These are phyloP conservation scores for Penicillium sp. DNA, from an alignment of 2,329 filamentous ascomycete species.

Conservation along the genomic window DNA sequence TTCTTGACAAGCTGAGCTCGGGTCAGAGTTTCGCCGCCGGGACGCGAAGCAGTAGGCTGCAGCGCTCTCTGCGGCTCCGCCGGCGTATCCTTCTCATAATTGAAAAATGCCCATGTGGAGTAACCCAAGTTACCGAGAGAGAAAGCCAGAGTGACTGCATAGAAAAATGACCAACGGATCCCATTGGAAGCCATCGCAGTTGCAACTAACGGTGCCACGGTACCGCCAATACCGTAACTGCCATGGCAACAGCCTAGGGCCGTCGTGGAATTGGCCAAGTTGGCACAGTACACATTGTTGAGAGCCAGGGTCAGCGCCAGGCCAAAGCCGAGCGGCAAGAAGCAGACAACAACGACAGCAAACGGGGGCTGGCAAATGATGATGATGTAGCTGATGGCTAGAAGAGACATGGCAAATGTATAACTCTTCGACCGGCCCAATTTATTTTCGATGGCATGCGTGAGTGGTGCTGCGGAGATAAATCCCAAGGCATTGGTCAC, in stretches of 20 bases:
- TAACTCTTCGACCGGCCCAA: constrained; percentile 66
- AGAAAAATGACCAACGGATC: constrained; percentile 69
- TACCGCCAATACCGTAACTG: constrained; percentile 60
- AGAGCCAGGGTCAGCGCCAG: constrained; percentile 53
- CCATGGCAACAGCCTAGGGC: constrained; percentile 44
- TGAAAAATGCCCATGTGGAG: constrained; percentile 66
- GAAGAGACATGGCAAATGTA: constrained; percentile 56
- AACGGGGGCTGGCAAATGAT: constrained; percentile 70
- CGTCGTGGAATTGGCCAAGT: constrained; percentile 52
- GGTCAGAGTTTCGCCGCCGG: constrained; percentile 26
- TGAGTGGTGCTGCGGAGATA: constrained; percentile 67
- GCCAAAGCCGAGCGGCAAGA: constrained; percentile 63
- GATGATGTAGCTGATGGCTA: constrained; percentile 62
- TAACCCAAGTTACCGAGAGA: constrained; percentile 57
- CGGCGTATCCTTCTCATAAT: constrained; percentile 63
- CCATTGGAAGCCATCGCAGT: constrained; percentile 66
- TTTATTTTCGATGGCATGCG: constrained; percentile 61
- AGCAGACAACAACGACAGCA: constrained; percentile 63
- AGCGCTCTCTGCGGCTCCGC: constrained; percentile 44
- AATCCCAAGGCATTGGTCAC: constrained; percentile 75
- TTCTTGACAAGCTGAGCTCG: constrained; percentile 43
- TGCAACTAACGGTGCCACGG: constrained; percentile 67
- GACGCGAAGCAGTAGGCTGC: constrained; percentile 44
- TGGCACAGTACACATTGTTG: constrained; percentile 58
- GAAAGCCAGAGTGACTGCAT: constrained; percentile 63